Conservation (phyloP, 2,329 filamentous ascomycete genomes). For the Nakataea oryzae region DNA sequence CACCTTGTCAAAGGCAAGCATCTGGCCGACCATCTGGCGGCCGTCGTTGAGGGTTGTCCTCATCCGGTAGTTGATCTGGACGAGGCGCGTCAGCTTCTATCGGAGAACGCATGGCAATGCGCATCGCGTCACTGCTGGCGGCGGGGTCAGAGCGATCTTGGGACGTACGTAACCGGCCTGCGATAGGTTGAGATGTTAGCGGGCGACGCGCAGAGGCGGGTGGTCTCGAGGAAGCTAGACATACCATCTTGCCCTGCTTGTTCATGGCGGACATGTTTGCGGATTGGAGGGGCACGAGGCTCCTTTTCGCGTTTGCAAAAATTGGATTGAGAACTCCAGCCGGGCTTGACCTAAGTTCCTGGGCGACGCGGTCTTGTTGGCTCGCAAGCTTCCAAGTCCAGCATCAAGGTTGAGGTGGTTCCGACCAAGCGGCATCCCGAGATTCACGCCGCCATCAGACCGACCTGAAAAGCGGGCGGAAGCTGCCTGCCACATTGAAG, state of each 20-base stretch:
- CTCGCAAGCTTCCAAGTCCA: constrained; percentile 21
- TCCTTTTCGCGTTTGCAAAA: constrained; percentile 29
- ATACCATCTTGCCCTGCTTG: constrained; percentile 99
- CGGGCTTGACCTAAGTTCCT: constrained; percentile 21
- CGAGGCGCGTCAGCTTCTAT: constrained; percentile 14
- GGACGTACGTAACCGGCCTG: constrained; percentile 62
- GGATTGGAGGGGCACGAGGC: constrained; percentile 27
- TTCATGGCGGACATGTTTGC: constrained; percentile 55
- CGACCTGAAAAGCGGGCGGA: neutral
- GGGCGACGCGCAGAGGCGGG: constrained; percentile 35
- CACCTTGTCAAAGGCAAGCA: constrained; percentile 98
- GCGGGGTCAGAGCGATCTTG: constrained; percentile 9
- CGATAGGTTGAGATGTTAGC: constrained; percentile 46
- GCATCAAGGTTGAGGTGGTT: constrained; percentile 7
- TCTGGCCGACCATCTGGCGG: constrained; percentile 92
- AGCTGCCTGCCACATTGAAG: neutral
- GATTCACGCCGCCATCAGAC: neutral
- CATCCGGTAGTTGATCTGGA: constrained; percentile 98
- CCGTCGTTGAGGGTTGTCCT: constrained; percentile 90
- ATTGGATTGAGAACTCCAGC: constrained; percentile 28
- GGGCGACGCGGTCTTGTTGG: constrained; percentile 19
- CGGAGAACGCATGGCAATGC: neutral
- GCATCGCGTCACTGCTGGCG: neutral
- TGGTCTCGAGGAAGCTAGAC: constrained; percentile 27
- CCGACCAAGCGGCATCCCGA: constrained; percentile 1